A percentile compares a stretch with the other conserved stretches of the same genome.
phyloP scores from a whole-genome alignment of 768 basidiomycete genomes.

The Leccinum broughii region DNA sequence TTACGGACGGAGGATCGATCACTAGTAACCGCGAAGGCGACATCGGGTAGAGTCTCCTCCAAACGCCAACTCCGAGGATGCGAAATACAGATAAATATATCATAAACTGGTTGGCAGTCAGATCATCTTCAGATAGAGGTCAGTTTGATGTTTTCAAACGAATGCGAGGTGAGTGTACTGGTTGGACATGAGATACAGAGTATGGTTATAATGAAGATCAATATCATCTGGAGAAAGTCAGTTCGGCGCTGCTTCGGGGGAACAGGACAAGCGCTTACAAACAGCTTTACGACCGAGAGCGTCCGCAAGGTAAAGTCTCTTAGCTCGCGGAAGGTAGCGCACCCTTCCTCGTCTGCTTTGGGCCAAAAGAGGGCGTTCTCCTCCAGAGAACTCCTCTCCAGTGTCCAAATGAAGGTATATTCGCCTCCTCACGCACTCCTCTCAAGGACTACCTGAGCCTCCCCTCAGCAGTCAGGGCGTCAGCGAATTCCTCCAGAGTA shows the following conservation, averaged over 20 bases:
- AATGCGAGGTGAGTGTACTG: conserved; percentile 28
- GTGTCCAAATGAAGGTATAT: too few relatives aligned
- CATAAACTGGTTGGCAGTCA: conserved; percentile 52
- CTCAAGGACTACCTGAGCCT: too few relatives aligned
- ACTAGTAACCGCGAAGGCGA: too few relatives aligned
- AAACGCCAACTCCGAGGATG: conserved; percentile 56
- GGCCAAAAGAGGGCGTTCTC: too few relatives aligned
- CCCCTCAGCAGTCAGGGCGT: conserved; percentile 27
- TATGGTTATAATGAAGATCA: conserved; percentile 79
- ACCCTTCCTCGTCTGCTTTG: too few relatives aligned
- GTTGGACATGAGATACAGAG: conserved; percentile 67
- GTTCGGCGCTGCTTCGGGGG: background rate
- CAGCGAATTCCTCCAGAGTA: conserved; percentile 50
- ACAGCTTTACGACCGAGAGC: conserved; percentile 68
- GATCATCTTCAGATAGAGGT: conserved; percentile 35
- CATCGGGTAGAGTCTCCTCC: too few relatives aligned
- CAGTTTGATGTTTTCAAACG: background rate
- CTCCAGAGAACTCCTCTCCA: too few relatives aligned
- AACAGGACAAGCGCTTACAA: conserved; percentile 38
- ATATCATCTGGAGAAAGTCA: conserved; percentile 50
- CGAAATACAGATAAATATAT: conserved; percentile 69
- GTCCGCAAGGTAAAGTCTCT: conserved; percentile 52
- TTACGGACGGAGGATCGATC: too few relatives aligned
- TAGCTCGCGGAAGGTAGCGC: background rate
- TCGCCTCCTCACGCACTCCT: too few relatives aligned